Base-by-base conservation (phyloP, 106 monocot species). In the Alisma plantagoaquatica region DNA sequence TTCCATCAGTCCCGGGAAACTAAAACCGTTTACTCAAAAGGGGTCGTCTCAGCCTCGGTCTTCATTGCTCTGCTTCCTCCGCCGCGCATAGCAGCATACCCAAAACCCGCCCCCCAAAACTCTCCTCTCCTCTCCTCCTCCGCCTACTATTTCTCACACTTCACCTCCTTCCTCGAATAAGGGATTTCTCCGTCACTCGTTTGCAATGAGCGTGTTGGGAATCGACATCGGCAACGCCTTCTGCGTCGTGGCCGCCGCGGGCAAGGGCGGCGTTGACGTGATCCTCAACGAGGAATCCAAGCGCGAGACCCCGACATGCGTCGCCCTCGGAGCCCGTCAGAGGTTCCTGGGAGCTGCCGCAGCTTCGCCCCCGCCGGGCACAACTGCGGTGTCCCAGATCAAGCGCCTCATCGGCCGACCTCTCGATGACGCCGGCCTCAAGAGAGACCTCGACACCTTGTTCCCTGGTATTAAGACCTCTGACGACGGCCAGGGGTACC, bases 121-220 rank as follows among this genome's bases (percentile, higher is more conserved):
- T n/a, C n/a, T n/a, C n/a, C n/a, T n/a, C n/a, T n/a, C n/a, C n/a
- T n/a, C n/a, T n/a, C n/a, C n/a, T n/a, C n/a, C n/a, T n/a, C n/a
- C n/a, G n/a, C n/a, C n/a, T n/a, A n/a, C n/a, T n/a, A n/a, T n/a
- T n/a, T n/a, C n/a, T n/a, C n/a, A n/a, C n/a, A n/a, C n/a, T n/a
- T n/a, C n/a, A n/a, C n/a, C n/a, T n/a, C n/a, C n/a, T n/a, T n/a
- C n/a, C n/a, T n/a, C n/a, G n/a, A n/a, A n/a, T 84, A 79, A 41
- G 84, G 79, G 25, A 84, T 84, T n/a, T n/a, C n/a, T n/a, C n/a
- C n/a, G 20, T 84, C n/a, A n/a, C n/a, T n/a, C n/a, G n/a, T n/a
- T n/a, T n/a, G n/a, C n/a, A n/a, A 90, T 90, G 89, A 90, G 83
- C 62, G 89, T 90, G 21, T 76, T 83, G 2, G 89, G 89, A 18